Evolutionary conservation across 1,139 yeast species (phyloP), one percentile per base, ranked within the genome.

Genomic region (Zygoascus sp.): DNA sequence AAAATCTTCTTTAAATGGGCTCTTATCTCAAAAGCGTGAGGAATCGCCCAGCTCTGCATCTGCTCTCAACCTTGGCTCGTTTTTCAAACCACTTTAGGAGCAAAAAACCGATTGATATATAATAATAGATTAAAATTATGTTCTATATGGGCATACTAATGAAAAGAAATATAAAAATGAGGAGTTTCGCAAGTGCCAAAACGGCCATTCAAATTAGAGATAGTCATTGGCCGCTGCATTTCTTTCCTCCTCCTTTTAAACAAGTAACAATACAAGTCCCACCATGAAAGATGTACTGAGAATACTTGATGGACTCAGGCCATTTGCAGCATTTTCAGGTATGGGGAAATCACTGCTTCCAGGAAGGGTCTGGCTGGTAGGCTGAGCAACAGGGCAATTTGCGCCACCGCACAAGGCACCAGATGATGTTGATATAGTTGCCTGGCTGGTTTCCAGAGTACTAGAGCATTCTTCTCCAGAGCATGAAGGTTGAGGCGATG

Each of bases 391-490:
- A 1, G 55, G 51, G 11, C 44, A 38, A 44, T 23, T 40, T 2
- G 45, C 49, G 48, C 32, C 46, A 42, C 6, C 49, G 44, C 27
- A 48, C 38, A 44, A 7, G 10, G 43, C 16, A 8, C 30, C 11
- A 17, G 40, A 10, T 10, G 27, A 28, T 9, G 25, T 10, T 10
- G 38, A 23, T 17, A 11, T 20, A 34, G 38, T 23, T 5, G 23
- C n/a, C 44, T 44, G 21, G 51, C 41, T 30, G 50, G 47, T 20
- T 41, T 44, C 32, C 38, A 25, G 36, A 45, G 37, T 43, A 42
- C 28, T 30, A 42, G 50, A 3, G 48, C 40, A 45, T 48, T 42
- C 32, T 6, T 36, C 47, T 19, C 40, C 34, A n/a, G 20, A 21
- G 21, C 52, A 27, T 17, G 34, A 17, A 23, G 20, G 16, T 21